Evolutionary conservation across 2,329 filamentous ascomycete genomes (phyloP), one percentile per base, ranked within the genome.

Genomic region (Xylariaceae sp.): DNA sequence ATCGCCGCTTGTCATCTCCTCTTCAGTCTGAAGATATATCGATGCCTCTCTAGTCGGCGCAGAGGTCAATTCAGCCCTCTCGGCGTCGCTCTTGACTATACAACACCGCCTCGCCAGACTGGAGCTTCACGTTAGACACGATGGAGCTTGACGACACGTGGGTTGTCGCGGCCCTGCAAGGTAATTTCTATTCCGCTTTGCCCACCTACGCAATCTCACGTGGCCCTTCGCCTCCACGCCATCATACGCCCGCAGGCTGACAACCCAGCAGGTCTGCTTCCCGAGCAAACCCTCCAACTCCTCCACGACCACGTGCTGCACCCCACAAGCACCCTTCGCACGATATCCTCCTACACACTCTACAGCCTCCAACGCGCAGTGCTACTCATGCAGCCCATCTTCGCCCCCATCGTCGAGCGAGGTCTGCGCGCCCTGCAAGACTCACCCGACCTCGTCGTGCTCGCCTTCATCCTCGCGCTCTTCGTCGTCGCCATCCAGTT

Each of bases 401-500:
- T 78, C 22, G 64, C 68, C 45, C 74, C 76, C 5, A 44, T 75
- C 12, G 51, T 75, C 47, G 72, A 77, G 61, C 68, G 67, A 49
- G 57, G 62, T 9, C 50, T 71, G 45, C 53, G 61, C 30, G 53
- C 65, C 15, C 63, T 72, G 32, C 63, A 69, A 54, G 62, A 70
- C 49, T 68, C 69, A 17, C 71, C 74, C 19, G 72, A 74, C 62
- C 31, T 73, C 17, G 69, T 74, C 12, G 62, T 74, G 7, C 62
- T 74, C 11, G 66, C 76, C 48, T 67, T 77, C 42, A 72, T 78
- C 10, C 68, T 86, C 45, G 72, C 75, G 12, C 61, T 84, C 9
- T 71, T 88, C 4, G 69, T 85, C 40, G 58, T 83, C 30, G 70
- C 83, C 48, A 68, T 92, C 45, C 74, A 90, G 63, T 66, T 91